phyloP scores from a whole-genome alignment of 2,329 filamentous ascomycete genomes.

The Pseudocercospora fuligena region DNA sequence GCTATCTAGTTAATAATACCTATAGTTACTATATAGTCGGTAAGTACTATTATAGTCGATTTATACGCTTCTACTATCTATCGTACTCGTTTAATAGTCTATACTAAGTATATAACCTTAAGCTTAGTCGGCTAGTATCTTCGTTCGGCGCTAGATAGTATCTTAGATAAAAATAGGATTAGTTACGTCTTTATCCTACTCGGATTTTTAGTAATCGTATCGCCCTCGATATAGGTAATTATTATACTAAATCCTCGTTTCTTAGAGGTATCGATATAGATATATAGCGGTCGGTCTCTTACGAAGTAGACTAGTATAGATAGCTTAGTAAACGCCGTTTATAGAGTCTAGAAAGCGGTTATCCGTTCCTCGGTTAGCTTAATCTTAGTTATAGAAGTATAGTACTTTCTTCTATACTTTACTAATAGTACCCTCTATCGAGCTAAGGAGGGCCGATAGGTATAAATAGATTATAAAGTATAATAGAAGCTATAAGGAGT shows the following conservation, averaged over 20 bases:
- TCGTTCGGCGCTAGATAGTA: neutral
- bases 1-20: neutral
- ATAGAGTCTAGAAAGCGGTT: neutral
- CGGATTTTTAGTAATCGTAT: neutral
- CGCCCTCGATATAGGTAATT: neutral
- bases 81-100: neutral
- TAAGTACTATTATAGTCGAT: neutral
- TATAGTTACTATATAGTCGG: neutral
- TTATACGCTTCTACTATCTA: neutral
- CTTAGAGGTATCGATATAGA: neutral
- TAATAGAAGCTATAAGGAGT: too few relatives aligned
- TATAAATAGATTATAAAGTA: too few relatives aligned
- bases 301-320: neutral
- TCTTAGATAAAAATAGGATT: constrained; percentile 1
- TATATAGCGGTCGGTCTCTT: too few relatives aligned
- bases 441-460: too few relatives aligned
- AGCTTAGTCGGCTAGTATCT: neutral
- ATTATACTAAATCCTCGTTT: neutral
- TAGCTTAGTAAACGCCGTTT: neutral
- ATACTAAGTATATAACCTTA: neutral
- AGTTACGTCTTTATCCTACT: neutral
- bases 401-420: neutral
- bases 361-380: neutral
- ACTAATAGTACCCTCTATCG: neutral
- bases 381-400: neutral